Conservation (phyloP, 2,329 filamentous ascomycete species). For the Xenosphaeropsis pyriputrescens region DNA sequence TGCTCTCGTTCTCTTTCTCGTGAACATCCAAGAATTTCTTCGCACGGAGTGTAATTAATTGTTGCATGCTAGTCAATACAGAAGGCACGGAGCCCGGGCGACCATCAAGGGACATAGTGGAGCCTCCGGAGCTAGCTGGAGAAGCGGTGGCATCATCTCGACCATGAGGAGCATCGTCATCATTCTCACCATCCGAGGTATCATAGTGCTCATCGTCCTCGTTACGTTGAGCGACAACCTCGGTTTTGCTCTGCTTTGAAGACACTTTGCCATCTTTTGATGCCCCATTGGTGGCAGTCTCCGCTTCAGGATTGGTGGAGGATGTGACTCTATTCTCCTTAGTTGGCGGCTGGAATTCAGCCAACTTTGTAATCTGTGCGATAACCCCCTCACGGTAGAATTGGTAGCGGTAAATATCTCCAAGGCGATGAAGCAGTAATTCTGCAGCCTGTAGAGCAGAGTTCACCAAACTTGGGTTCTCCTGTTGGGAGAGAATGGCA, state of each 20-base stretch:
- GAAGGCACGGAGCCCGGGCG: constrained; percentile 32
- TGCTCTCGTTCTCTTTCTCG: constrained; percentile 58
- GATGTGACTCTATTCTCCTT: constrained; percentile 8
- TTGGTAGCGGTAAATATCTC: constrained; percentile 84
- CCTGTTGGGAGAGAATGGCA: constrained; percentile 88
- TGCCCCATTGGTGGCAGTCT: constrained; percentile 16
- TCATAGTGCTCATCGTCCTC: constrained; percentile 30
- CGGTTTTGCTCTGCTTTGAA: constrained; percentile 12
- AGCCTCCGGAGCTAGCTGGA: constrained; percentile 37
- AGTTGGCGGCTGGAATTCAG: constrained; percentile 17
- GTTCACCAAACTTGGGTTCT: constrained; percentile 76
- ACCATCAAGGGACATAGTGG: constrained; percentile 47
- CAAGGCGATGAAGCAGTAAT: constrained; percentile 69
- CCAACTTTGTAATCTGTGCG: constrained; percentile 73
- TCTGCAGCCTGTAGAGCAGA: constrained; percentile 82
- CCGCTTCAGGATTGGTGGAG: constrained; percentile 5
- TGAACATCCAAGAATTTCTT: constrained; percentile 75
- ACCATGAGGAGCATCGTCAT: constrained; percentile 30
- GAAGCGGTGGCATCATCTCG: constrained; percentile 26
- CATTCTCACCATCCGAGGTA: constrained; percentile 34
- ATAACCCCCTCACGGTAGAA: constrained; percentile 96
- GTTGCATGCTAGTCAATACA: constrained; percentile 43
- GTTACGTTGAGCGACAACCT: constrained; percentile 1
- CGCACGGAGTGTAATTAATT: constrained; percentile 62
- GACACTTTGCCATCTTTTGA: constrained; percentile 16